A percentile compares a stretch with the other conserved stretches of the same genome.
phyloP scores from a whole-genome alignment of 352 stramenopile species.

The Phytophthora multivora region DNA sequence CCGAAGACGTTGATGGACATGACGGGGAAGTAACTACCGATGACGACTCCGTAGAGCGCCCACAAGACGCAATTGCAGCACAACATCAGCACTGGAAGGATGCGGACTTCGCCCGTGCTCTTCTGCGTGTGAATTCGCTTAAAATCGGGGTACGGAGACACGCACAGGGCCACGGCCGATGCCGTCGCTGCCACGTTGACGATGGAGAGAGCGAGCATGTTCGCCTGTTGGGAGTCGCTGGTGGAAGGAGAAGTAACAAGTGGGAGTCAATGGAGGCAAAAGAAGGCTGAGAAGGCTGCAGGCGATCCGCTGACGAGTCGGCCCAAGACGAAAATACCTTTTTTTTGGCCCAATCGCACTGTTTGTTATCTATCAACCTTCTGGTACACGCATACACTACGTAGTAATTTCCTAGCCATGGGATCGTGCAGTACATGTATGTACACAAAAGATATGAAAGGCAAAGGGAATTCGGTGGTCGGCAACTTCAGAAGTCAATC shows the following conservation, averaged over 20 bases:
- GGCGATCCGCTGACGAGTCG: neutral
- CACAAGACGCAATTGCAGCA: conserved; percentile 50
- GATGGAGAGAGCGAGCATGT: conserved; percentile 31
- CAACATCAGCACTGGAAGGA: conserved; percentile 46
- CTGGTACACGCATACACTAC: no score
- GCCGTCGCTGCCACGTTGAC: conserved; percentile 32
- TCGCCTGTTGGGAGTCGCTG: neutral
- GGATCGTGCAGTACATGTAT: no score
- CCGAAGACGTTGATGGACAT: conserved; percentile 49
- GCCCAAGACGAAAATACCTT: neutral
- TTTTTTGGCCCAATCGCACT: no score
- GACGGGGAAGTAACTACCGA: conserved; percentile 42
- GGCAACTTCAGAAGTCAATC: no score
- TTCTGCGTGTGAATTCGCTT: conserved; percentile 17
- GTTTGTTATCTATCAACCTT: no score
- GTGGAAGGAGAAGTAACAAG: conserved; percentile 11
- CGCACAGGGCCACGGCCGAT: conserved; percentile 18
- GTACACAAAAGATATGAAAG: no score
- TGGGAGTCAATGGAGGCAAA: no score
- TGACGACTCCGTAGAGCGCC: conserved; percentile 42
- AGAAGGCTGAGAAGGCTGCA: neutral
- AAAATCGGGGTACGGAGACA: conserved; percentile 36
- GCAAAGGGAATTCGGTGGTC: no score
- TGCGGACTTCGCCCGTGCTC: conserved; percentile 40
- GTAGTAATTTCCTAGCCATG: no score